Percentiles rank a stretch among this genome's conserved stretches.
Conservation (phyloP, 1,284 basidiomycete genomes). For the Leccinum solheimii region DNA sequence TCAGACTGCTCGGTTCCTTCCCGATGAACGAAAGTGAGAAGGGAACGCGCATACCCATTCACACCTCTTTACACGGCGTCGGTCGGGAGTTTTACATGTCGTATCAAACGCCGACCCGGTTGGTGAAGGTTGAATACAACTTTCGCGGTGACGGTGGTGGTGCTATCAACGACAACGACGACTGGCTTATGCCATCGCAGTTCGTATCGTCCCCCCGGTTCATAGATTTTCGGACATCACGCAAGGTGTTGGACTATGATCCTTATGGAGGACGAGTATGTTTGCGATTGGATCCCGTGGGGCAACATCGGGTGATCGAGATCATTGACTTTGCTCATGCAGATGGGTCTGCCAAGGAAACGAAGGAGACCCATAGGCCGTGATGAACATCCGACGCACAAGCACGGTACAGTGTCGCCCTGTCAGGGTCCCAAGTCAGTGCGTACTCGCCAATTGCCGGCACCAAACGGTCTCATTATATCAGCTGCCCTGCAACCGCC, state of each 20-base stretch:
- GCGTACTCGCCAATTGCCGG: not conserved
- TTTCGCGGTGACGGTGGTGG: not conserved
- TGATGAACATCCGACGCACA: not conserved
- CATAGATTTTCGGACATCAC: not conserved
- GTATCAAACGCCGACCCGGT: not conserved
- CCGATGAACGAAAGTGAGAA: not conserved
- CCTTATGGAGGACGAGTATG: conserved; percentile 25
- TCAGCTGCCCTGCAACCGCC: not conserved
- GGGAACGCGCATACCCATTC: not conserved
- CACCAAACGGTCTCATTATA: not conserved
- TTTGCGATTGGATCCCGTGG: not conserved
- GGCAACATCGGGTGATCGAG: conserved; percentile 11
- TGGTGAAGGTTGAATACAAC: conserved; percentile 16
- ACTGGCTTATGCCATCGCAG: not conserved
- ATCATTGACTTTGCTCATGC: conserved; percentile 17
- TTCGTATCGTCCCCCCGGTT: not conserved
- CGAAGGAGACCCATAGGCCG: not conserved
- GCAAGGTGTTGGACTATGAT: conserved; percentile 22
- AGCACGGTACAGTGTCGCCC: not conserved
- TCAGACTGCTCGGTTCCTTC: conserved; percentile 8
- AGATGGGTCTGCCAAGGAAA: not conserved
- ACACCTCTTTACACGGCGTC: conserved; percentile 17
- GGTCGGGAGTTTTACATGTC: conserved; percentile 13
- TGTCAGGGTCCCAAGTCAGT: not conserved
- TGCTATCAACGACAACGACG: not conserved